Evolutionary conservation across 805 yeast species (phyloP).

Genomic region (Hyphopichia homilentoma): DNA sequence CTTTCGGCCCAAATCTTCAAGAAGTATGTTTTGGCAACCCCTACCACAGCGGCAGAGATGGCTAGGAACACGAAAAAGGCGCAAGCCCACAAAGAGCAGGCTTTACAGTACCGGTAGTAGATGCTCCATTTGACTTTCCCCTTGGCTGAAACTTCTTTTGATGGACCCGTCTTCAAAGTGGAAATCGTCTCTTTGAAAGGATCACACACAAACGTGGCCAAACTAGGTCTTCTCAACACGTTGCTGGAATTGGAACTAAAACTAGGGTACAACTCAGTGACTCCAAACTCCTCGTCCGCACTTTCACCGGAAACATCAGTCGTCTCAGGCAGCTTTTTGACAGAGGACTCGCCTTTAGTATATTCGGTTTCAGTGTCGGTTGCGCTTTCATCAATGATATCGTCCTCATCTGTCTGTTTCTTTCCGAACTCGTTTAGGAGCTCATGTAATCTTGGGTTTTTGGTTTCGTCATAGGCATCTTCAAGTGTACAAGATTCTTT

Average conservation of each 20-base stretch:
- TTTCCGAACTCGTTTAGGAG: conserved; percentile 37
- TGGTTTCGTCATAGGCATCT: conserved; percentile 16
- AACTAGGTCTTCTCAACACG: conserved; percentile 56
- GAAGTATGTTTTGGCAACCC: conserved; percentile 55
- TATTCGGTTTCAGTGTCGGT: conserved; percentile 6
- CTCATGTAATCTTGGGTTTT: conserved; percentile 24
- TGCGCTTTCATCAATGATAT: not conserved
- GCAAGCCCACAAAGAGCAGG: conserved; percentile 54
- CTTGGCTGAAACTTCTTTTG: conserved; percentile 41
- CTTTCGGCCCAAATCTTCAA: conserved; percentile 66
- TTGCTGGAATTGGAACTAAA: no score
- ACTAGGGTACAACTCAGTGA: conserved; percentile 5
- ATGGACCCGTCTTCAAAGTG: conserved; percentile 38
- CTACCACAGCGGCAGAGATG: conserved; percentile 19
- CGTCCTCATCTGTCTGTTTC: not conserved
- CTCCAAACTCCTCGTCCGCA: conserved; percentile 6
- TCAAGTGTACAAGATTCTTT: conserved; percentile 44
- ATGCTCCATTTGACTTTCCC: conserved; percentile 58
- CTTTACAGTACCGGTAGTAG: conserved; percentile 52
- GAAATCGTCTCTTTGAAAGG: conserved; percentile 28
- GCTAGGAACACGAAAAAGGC: conserved; percentile 4
- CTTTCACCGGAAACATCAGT: conserved; percentile 12
- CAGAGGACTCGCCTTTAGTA: conserved; percentile 7
- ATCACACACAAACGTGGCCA: conserved; percentile 53
- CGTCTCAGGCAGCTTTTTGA: conserved; percentile 1